Conservation (phyloP, 306 rosid genomes). For the Lathyrus sativus region DNA sequence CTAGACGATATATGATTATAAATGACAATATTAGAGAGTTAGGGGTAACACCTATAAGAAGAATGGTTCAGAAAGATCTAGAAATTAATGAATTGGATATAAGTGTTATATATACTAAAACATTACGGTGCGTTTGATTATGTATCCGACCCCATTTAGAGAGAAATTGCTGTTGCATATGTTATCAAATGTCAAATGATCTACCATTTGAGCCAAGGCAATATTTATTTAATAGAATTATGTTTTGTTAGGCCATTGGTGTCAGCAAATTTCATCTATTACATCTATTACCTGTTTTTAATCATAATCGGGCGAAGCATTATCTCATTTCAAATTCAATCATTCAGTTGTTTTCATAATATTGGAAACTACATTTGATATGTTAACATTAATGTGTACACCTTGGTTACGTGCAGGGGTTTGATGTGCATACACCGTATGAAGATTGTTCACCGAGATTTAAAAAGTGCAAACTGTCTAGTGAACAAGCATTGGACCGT, state of each 20-base stretch:
- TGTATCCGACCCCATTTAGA: too few relatives aligned
- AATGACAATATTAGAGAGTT: too few relatives aligned
- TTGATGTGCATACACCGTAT: conserved; percentile 98
- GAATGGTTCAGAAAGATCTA: too few relatives aligned
- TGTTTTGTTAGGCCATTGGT: conserved; percentile 9
- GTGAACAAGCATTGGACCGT: conserved; percentile 94
- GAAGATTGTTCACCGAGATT: conserved; percentile 94
- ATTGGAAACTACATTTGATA: conserved; percentile 33
- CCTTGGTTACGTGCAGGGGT: conserved; percentile 64
- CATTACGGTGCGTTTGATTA: too few relatives aligned
- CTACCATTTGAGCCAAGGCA: conserved; percentile 4
- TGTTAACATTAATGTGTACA: conserved; percentile 34
- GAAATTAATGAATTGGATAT: too few relatives aligned
- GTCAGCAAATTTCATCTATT: not conserved
- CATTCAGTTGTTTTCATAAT: conserved; percentile 2
- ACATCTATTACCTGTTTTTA: not conserved
- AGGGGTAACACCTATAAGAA: too few relatives aligned
- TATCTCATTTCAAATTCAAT: conserved; percentile 11
- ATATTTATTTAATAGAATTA: conserved; percentile 14
- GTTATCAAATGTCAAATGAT: not conserved
- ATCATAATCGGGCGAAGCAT: conserved; percentile 19
- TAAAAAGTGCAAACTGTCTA: conserved; percentile 94
- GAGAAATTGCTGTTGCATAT: too few relatives aligned
- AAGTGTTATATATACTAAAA: too few relatives aligned
- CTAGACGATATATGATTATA: too few relatives aligned